Evolutionary conservation across 164 flowering plant genomes (phyloP).

Genomic region (Taxillus chinensis): DNA sequence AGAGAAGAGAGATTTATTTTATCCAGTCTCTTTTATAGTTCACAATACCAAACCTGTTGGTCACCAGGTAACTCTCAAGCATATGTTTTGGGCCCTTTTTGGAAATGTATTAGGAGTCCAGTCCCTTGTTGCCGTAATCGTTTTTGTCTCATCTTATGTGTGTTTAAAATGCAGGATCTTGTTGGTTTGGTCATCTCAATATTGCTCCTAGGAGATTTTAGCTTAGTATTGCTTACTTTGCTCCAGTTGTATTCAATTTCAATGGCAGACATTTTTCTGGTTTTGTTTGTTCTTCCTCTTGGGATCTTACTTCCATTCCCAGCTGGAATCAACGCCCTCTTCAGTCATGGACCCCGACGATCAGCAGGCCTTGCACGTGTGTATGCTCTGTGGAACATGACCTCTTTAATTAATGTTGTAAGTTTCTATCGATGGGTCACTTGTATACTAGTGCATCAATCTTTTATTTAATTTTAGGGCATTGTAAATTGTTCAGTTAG

Average conservation of each 20-base stretch:
- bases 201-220: constrained; percentile 80
- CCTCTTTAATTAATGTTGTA: constrained; percentile 81
- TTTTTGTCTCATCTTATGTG: constrained; percentile 45
- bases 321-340: constrained; percentile 87
- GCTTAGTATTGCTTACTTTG: constrained; percentile 71
- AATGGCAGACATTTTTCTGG: constrained; percentile 48
- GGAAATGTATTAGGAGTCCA: constrained; percentile 20
- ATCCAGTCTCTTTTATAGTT: constrained; percentile 57
- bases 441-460: too few relatives aligned
- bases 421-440: constrained; percentile 21
- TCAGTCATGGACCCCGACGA: constrained; percentile 82
- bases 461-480: too few relatives aligned
- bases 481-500: too few relatives aligned
- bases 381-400: constrained; percentile 88
- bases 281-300: constrained; percentile 68
- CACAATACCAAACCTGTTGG: constrained; percentile 94
- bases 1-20: constrained; percentile 68
- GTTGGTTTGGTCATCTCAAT: constrained; percentile 84
- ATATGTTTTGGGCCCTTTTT: constrained; percentile 26
- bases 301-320: constrained; percentile 82
- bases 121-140: constrained; percentile 41
- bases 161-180: constrained; percentile 62
- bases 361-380: constrained; percentile 88
- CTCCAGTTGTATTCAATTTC: constrained; percentile 88
- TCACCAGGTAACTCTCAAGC: constrained; percentile 64